Evolutionary conservation across 192 early-diverging fungal genomes (phyloP).

Genomic region (Paraglomus occultum): DNA sequence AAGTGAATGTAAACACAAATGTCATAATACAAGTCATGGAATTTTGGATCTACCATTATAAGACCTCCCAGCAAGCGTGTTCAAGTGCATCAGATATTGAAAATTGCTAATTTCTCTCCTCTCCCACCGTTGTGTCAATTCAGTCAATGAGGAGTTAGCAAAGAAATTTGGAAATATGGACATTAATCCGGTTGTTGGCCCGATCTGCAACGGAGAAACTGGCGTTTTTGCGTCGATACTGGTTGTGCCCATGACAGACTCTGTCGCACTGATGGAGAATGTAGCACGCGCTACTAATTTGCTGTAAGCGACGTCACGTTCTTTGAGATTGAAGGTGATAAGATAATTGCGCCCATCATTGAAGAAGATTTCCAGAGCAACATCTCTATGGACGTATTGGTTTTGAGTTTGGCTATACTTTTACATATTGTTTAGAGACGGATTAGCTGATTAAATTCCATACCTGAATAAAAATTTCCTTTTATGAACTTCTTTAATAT

Average conservation of each 20-base stretch:
- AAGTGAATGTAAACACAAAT: not conserved
- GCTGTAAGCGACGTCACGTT: constrained; percentile 65
- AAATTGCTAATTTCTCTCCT: constrained; percentile 89
- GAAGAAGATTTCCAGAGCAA: constrained; percentile 81
- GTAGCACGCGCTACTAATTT: constrained; percentile 54
- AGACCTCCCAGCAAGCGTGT: constrained; percentile 82
- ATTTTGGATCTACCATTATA: constrained; percentile 49
- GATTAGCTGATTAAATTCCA: constrained; percentile 4
- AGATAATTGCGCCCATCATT: constrained; percentile 68
- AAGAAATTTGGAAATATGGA: constrained; percentile 63
- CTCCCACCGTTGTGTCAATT: constrained; percentile 81
- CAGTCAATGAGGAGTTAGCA: constrained; percentile 57
- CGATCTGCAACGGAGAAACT: constrained; percentile 30
- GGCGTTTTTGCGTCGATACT: constrained; percentile 38
- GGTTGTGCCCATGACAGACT: constrained; percentile 47
- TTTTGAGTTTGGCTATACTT: too few relatives aligned
- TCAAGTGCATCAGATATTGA: constrained; percentile 93
- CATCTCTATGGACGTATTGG: constrained; percentile 54
- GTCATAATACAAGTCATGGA: not conserved
- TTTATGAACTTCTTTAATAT: constrained; percentile 66
- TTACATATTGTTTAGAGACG: constrained; percentile 17
- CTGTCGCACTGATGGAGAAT: constrained; percentile 45
- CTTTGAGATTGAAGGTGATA: constrained; percentile 65
- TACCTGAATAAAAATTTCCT: constrained; percentile 57
- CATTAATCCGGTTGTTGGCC: constrained; percentile 22